These are phyloP conservation scores for Ogataea naganishii DNA, from an alignment of 805 yeast species.

Conservation along the genomic window DNA sequence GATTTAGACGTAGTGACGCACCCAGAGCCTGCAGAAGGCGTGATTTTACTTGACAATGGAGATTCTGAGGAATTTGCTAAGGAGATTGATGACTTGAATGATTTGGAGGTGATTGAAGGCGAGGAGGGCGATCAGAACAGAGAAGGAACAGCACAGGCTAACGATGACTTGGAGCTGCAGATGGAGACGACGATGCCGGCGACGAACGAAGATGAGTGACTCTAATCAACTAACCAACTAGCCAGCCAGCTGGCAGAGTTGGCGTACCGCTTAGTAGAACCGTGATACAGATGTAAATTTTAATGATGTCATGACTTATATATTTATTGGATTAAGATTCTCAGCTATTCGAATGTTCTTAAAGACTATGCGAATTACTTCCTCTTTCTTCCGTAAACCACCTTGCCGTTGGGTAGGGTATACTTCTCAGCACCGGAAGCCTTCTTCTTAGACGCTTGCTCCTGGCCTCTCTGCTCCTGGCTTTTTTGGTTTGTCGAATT, in stretches of 20 bases:
- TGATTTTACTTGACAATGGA: conserved; percentile 26
- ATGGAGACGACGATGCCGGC: conserved; percentile 1
- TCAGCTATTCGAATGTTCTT: too few species aligned
- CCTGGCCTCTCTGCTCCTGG: conserved; percentile 4
- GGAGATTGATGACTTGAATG: conserved; percentile 23
- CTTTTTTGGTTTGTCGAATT: too few species aligned
- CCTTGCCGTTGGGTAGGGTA: conserved; percentile 56
- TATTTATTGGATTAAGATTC: too few species aligned
- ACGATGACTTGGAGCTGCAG: too few species aligned
- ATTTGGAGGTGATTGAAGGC: conserved; percentile 15
- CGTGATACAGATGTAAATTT: too few species aligned
- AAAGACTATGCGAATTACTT: conserved; percentile 1
- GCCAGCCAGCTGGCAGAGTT: too few species aligned
- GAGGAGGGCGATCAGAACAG: conserved; percentile 5
- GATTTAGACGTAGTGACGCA: conserved; percentile 13
- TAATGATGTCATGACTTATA: too few species aligned
- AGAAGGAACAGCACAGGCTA: neutral
- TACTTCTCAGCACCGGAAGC: conserved; percentile 32
- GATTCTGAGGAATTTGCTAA: conserved; percentile 38
- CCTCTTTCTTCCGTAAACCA: conserved; percentile 24
- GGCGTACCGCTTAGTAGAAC: too few species aligned
- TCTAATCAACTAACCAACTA: too few species aligned
- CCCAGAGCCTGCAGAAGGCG: conserved; percentile 16
- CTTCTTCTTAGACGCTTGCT: conserved; percentile 19
- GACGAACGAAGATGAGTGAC: conserved; percentile 1